phyloP scores from a whole-genome alignment of 2,329 filamentous ascomycete genomes.

The Sporothrix curviconia region DNA sequence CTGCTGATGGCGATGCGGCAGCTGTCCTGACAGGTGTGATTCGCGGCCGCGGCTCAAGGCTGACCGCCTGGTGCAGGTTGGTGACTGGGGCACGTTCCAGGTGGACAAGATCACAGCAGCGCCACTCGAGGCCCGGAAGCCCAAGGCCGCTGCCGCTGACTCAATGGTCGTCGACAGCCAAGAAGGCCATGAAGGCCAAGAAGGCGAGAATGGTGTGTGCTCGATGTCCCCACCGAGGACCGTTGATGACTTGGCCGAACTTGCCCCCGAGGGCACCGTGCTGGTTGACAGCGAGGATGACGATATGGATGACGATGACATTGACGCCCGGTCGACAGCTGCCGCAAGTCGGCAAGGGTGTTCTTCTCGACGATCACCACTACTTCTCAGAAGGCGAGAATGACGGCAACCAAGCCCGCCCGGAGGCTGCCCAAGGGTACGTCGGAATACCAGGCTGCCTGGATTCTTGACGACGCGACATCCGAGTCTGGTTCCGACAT shows the following conservation, averaged over 20 bases:
- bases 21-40: slow-evolving; percentile 74
- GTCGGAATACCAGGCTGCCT: slow-evolving; percentile 88
- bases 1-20: slow-evolving; percentile 37
- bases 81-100: slow-evolving; percentile 91
- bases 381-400: slow-evolving; percentile 90
- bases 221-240: slow-evolving; percentile 70
- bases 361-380: slow-evolving; percentile 91
- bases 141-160: slow-evolving; percentile 39
- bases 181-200: slow-evolving; percentile 45
- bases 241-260: slow-evolving; percentile 73
- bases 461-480: slow-evolving; percentile 73
- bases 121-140: slow-evolving; percentile 55
- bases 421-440: slow-evolving; percentile 83
- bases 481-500: slow-evolving; percentile 81
- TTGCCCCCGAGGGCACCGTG: slow-evolving; percentile 78
- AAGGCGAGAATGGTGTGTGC: slow-evolving; percentile 39
- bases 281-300: slow-evolving; percentile 45
- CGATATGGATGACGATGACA: slow-evolving; percentile 49
- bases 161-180: slow-evolving; percentile 61
- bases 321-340: slow-evolving; percentile 34
- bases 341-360: slow-evolving; percentile 66
- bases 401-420: slow-evolving; percentile 51
- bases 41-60: slow-evolving; percentile 82
- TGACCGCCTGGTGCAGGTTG: slow-evolving; percentile 82
- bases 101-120: slow-evolving; percentile 81